A percentile compares a stretch with the other conserved stretches of the same genome.
phyloP scores from a whole-genome alignment of 1,139 yeast genomes.

The Pichia sp. region DNA sequence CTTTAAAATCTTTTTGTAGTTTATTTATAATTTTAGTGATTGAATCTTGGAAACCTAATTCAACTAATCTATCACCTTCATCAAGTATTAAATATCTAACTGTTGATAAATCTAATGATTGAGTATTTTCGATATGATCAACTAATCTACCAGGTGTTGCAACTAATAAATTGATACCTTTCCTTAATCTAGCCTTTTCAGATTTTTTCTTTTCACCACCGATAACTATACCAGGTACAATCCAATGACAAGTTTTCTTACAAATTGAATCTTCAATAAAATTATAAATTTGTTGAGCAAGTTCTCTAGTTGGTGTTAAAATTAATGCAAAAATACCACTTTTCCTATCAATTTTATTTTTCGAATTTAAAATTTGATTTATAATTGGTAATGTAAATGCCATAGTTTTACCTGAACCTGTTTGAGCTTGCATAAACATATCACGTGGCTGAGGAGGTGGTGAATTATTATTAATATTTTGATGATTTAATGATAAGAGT shows the following conservation, averaged over 20 bases:
- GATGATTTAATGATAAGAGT: slow-evolving; percentile 31
- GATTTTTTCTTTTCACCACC: slow-evolving; percentile 94
- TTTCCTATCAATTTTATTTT: slow-evolving; percentile 47
- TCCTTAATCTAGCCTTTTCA: slow-evolving; percentile 83
- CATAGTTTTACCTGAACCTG: slow-evolving; percentile 92
- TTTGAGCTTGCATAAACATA: slow-evolving; percentile 84
- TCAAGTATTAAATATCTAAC: slow-evolving; percentile 81
- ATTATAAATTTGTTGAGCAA: slow-evolving; percentile 84
- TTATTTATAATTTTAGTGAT: slow-evolving; percentile 64
- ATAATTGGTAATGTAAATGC: slow-evolving; percentile 82
- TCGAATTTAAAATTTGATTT: slow-evolving; percentile 53
- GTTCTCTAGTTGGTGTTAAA: slow-evolving; percentile 87
- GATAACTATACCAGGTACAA: slow-evolving; percentile 88
- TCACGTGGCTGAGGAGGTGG: slow-evolving; percentile 35
- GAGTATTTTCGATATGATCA: slow-evolving; percentile 88
- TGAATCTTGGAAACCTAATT: slow-evolving; percentile 92
- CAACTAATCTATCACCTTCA: slow-evolving; percentile 94
- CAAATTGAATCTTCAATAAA: slow-evolving; percentile 60
- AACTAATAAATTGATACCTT: slow-evolving; percentile 81
- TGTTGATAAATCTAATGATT: slow-evolving; percentile 60
- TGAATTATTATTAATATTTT: slow-evolving; percentile 30
- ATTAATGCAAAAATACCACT: slow-evolving; percentile 85
- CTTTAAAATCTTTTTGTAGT: slow-evolving; percentile 40
- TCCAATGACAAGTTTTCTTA: slow-evolving; percentile 60
- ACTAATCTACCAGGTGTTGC: slow-evolving; percentile 91